Conservation (phyloP, 2,329 filamentous ascomycete genomes). For the Colletotrichum graminicola region DNA sequence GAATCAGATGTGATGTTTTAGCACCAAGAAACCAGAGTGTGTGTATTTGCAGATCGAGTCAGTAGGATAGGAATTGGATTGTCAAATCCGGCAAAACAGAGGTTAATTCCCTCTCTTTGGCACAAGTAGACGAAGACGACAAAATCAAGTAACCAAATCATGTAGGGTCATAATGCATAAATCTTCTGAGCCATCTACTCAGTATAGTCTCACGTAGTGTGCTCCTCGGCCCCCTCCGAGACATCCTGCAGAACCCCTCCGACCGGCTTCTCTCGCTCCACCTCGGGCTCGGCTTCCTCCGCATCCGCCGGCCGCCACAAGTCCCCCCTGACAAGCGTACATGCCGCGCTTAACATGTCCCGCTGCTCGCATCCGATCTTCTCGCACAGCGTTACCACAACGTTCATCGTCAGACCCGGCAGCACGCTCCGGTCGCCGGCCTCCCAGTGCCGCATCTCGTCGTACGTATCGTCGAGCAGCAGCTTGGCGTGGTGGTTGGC, state of each 20-base stretch:
- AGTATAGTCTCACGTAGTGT: not conserved
- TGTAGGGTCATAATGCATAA: conserved; percentile 26
- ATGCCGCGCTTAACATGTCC: conserved; percentile 28
- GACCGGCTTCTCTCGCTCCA: conserved; percentile 16
- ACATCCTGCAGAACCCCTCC: not conserved
- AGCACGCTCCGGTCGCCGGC: conserved; percentile 34
- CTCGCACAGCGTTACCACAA: conserved; percentile 19
- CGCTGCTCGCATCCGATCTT: conserved; percentile 30
- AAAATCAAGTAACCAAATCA: not conserved
- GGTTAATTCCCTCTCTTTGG: not conserved
- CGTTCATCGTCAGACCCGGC: conserved; percentile 40
- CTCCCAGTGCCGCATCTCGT: conserved; percentile 41
- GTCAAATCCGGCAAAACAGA: not conserved
- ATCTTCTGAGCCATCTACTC: conserved; percentile 2
- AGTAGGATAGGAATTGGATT: not conserved
- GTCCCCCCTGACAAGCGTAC: conserved; percentile 29
- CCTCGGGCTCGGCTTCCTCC: conserved; percentile 1
- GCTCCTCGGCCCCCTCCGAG: not conserved
- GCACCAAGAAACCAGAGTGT: not conserved
- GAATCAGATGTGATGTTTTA: not conserved
- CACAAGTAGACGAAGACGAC: not conserved
- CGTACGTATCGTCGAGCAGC: conserved; percentile 36
- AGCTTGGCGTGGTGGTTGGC: conserved; percentile 30
- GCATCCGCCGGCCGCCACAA: conserved; percentile 22
- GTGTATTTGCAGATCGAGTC: not conserved